A percentile compares a stretch with the other conserved stretches of the same genome.
phyloP scores from a whole-genome alignment of 768 basidiomycete species.

The Suillus alpinus region DNA sequence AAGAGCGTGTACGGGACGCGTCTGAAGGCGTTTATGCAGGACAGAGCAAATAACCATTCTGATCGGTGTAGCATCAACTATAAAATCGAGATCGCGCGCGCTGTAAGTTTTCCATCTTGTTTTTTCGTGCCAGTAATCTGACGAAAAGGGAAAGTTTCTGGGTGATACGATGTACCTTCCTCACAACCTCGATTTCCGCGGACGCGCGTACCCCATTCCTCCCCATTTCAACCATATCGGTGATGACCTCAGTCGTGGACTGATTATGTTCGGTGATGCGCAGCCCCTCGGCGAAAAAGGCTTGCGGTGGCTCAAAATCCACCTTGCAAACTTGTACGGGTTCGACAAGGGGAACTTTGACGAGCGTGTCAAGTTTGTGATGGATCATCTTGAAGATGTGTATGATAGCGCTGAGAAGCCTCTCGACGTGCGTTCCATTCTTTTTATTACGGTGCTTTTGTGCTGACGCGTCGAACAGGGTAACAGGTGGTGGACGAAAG shows the following conservation, averaged over 20 bases:
- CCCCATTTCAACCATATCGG: conserved; percentile 95
- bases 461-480: conserved; percentile 43
- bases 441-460: background rate
- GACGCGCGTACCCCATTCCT: conserved; percentile 94
- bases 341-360: conserved; percentile 94
- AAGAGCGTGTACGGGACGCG: conserved; percentile 54
- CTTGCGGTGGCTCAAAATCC: conserved; percentile 92
- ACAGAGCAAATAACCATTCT: conserved; percentile 80
- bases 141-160: conserved; percentile 56
- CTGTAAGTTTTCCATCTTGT: conserved; percentile 48
- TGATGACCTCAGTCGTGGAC: conserved; percentile 86
- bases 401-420: conserved; percentile 83
- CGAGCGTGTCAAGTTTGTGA: conserved; percentile 81
- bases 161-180: conserved; percentile 88
- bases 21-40: conserved; percentile 52
- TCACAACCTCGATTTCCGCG: conserved; percentile 97
- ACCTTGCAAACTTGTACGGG: conserved; percentile 89
- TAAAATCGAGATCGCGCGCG: conserved; percentile 92
- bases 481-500: conserved; percentile 81
- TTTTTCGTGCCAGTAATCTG: conserved; percentile 1
- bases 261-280: conserved; percentile 78
- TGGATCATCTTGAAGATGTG: conserved; percentile 70
- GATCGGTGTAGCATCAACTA: conserved; percentile 94
- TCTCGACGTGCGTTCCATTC: conserved; percentile 49
- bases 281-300: conserved; percentile 83